Conservation (phyloP, 179 eudicot species). For the Beta lomatogona region DNA sequence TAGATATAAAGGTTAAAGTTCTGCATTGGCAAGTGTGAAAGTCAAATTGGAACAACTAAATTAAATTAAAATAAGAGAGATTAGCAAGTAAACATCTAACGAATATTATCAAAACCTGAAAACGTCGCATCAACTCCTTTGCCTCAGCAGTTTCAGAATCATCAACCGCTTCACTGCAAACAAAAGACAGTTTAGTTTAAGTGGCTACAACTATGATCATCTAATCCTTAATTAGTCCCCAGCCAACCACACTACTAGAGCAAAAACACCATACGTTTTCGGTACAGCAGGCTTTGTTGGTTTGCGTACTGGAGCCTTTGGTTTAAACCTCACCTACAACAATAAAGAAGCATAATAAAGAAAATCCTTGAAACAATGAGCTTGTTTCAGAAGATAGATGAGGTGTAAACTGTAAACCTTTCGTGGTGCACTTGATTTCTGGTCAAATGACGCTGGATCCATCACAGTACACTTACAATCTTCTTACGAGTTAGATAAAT, state of each 20-base stretch:
- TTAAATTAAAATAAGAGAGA: too few relatives aligned
- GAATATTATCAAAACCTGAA: conserved; percentile 43
- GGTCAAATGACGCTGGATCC: conserved; percentile 25
- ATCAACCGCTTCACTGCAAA: conserved; percentile 69
- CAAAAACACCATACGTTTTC: conserved; percentile 49
- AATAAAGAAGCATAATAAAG: background rate
- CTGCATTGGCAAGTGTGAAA: too few relatives aligned
- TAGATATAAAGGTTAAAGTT: too few relatives aligned
- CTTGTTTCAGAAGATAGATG: background rate
- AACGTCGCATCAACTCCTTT: conserved; percentile 57
- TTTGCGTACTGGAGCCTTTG: conserved; percentile 63
- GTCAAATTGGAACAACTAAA: too few relatives aligned
- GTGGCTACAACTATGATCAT: background rate
- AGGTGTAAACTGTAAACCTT: conserved; percentile 23
- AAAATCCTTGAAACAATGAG: background rate
- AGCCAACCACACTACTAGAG: conserved; percentile 1
- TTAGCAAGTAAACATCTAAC: background rate
- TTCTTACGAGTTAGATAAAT: background rate
- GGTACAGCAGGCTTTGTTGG: conserved; percentile 42
- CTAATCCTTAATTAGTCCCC: background rate
- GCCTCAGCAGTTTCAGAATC: conserved; percentile 51
- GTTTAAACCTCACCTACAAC: conserved; percentile 63
- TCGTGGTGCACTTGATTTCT: conserved; percentile 26
- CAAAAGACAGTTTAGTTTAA: background rate
- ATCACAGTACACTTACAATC: conserved; percentile 19